A percentile compares a stretch with the other conserved stretches of the same genome.
Evolutionary conservation across 768 basidiomycete species (phyloP).

Genomic region (Tubosaeta sp.): DNA sequence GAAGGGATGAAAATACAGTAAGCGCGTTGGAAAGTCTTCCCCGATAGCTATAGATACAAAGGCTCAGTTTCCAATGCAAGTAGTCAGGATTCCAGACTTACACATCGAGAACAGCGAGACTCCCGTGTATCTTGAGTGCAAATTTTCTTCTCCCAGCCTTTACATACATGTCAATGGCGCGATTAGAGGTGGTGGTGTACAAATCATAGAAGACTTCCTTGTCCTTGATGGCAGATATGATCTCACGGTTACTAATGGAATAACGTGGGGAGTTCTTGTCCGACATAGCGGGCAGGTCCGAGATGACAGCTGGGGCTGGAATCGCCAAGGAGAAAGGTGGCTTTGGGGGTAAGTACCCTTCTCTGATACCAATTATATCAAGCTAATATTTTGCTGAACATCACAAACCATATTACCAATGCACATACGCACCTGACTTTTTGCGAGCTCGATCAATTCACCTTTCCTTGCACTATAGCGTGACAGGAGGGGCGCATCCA

Average conservation of each 20-base stretch:
- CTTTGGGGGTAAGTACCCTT: slow-evolving; percentile 63
- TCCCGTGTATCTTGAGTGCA: slow-evolving; percentile 81
- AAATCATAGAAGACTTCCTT: slow-evolving; percentile 68
- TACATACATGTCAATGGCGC: slow-evolving; percentile 80
- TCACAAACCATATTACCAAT: background rate
- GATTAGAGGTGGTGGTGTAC: slow-evolving; percentile 71
- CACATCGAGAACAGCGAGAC: slow-evolving; percentile 85
- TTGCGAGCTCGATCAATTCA: slow-evolving; percentile 87
- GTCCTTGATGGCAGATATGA: slow-evolving; percentile 54
- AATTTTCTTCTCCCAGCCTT: slow-evolving; percentile 82
- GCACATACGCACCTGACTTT: slow-evolving; percentile 63
- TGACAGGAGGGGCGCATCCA: slow-evolving; percentile 45
- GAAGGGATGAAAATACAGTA: slow-evolving; percentile 71
- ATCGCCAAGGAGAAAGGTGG: slow-evolving; percentile 68
- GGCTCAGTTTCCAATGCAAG: slow-evolving; percentile 7
- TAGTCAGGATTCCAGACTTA: slow-evolving; percentile 40
- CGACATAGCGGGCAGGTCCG: slow-evolving; percentile 15
- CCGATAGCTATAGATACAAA: slow-evolving; percentile 52
- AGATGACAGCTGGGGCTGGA: slow-evolving; percentile 9
- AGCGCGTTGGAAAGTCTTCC: slow-evolving; percentile 59
- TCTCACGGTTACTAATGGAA: slow-evolving; percentile 55
- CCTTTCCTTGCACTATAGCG: slow-evolving; percentile 74
- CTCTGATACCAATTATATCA: slow-evolving; percentile 74
- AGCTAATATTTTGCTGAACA: slow-evolving; percentile 46
- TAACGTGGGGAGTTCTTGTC: slow-evolving; percentile 21